Evolutionary conservation across 495 filamentous ascomycete genomes (phyloP), one percentile per base, ranked within the genome.

Genomic region (Chaetomium cochliodes): DNA sequence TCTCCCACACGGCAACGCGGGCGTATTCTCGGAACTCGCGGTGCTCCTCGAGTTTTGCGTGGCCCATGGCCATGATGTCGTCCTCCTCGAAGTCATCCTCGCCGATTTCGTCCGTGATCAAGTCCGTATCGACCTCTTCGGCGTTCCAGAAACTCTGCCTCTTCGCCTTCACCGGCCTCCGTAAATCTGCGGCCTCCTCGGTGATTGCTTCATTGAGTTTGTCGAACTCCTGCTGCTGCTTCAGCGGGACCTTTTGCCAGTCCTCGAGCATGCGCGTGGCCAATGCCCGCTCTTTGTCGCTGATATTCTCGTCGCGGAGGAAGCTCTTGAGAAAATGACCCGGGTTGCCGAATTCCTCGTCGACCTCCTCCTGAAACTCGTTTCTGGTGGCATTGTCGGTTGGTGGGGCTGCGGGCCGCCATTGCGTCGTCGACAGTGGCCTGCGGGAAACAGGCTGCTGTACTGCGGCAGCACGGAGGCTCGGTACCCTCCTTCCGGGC

Each of bases 1-100:
- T 92, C 78, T 98, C 94, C 92, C 96, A 99, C 41, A 93, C 92
- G 49, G 88, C 84, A 67, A 96, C 83, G 56, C 94, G 84, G 26
- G 90, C 87, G 72, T 96, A 97, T 67, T 96, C 88, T 81, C 94
- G 82, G 67, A 91, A 82, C 74, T 99, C 94, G 41, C 94, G 84
- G 70, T 93, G 92, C 72, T 92, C 84, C 71, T 97, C 92, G 62
- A 99, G 77, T 77, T 98, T 90, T 59, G 83, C 87, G 75, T 98
- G 93, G 0, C 84, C 94, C 68, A 89, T 79, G 37, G 83, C 81
- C 57, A 89, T 87, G 46, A 99, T 90, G 74, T 96, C 92, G 67
- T 96, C 90, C 63, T 91, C 88, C 52, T 81, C 76, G 60, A 81
- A 80, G 51, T 73, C 69, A 46, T 80, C 77, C 54, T 76, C 76